These are phyloP conservation scores for Saitozyma podzolica DNA, from an alignment of 768 basidiomycete species.

Conservation along the genomic window DNA sequence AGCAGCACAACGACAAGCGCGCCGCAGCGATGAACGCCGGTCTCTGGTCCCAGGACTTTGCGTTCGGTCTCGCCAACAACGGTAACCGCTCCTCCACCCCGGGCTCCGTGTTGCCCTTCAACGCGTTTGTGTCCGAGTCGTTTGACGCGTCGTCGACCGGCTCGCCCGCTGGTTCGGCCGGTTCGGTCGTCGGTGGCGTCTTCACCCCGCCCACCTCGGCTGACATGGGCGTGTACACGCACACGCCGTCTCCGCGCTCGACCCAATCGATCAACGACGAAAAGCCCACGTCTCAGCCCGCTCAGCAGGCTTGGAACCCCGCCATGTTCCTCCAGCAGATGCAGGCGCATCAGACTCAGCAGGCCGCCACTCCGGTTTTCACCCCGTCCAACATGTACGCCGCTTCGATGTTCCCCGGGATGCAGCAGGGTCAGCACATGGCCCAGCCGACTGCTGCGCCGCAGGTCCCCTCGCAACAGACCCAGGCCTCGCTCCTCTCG, in stretches of 20 bases:
- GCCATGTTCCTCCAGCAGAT: slow-evolving; percentile 24
- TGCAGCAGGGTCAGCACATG: neutral
- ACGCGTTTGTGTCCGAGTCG: slow-evolving; percentile 25
- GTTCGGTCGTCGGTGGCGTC: slow-evolving; percentile 5
- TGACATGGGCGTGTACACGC: slow-evolving; percentile 9
- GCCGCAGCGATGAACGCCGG: slow-evolving; percentile 14
- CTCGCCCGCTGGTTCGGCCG: slow-evolving; percentile 15
- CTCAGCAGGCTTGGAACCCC: slow-evolving; percentile 4
- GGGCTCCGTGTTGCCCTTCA: slow-evolving; percentile 16
- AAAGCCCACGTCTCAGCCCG: slow-evolving; percentile 3
- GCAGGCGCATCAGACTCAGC: slow-evolving; percentile 9
- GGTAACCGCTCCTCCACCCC: neutral
- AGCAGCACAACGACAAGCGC: neutral
- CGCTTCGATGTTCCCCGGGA: neutral
- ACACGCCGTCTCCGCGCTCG: slow-evolving; percentile 35
- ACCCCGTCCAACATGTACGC: neutral
- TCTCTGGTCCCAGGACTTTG: slow-evolving; percentile 34
- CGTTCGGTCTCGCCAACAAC: slow-evolving; percentile 9
- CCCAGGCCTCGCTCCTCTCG: slow-evolving; percentile 1
- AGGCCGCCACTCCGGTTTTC: slow-evolving; percentile 1
- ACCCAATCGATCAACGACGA: slow-evolving; percentile 8
- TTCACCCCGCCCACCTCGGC: slow-evolving; percentile 27
- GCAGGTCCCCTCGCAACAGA: neutral
- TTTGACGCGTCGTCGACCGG: slow-evolving; percentile 10
- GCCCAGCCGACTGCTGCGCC: neutral